Conservation (phyloP, 768 basidiomycete species). For the Artomyces pyxidatus region DNA sequence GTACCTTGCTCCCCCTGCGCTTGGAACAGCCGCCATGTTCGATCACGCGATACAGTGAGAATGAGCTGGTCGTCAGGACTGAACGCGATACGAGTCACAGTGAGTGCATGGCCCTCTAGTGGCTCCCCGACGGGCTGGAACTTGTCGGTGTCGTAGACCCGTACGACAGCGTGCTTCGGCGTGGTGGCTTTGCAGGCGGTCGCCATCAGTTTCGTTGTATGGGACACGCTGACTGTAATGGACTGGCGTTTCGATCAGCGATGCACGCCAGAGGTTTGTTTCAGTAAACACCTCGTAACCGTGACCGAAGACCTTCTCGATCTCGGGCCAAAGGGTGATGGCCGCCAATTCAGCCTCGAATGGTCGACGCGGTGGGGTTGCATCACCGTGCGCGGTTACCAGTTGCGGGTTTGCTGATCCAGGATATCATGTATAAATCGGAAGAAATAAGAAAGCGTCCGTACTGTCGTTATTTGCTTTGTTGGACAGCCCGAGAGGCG, state of each 20-base stretch:
- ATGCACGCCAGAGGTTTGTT: neutral
- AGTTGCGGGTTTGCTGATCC: conserved; percentile 14
- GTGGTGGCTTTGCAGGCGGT: conserved; percentile 88
- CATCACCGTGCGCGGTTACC: conserved; percentile 23
- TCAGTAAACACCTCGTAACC: conserved; percentile 75
- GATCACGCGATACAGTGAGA: conserved; percentile 83
- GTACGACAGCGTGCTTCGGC: conserved; percentile 82
- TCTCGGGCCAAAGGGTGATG: conserved; percentile 91
- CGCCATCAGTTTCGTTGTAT: conserved; percentile 61
- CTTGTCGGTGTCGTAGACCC: conserved; percentile 64
- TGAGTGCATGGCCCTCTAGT: conserved; percentile 77
- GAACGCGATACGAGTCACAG: conserved; percentile 86
- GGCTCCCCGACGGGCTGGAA: conserved; percentile 69
- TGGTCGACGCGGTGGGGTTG: conserved; percentile 33
- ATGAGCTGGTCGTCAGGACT: conserved; percentile 76
- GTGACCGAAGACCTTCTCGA: conserved; percentile 95
- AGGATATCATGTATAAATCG: neutral
- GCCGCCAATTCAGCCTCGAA: conserved; percentile 88
- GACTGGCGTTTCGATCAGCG: conserved; percentile 38
- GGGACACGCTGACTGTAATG: conserved; percentile 72
- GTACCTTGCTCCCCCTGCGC: conserved; percentile 34
- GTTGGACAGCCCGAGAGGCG: conserved; percentile 91
- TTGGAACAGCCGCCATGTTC: conserved; percentile 83
- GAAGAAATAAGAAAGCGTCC: conserved; percentile 3
- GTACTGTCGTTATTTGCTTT: conserved; percentile 75